Percentiles rank a stretch among this genome's conserved stretches.
Conservation (phyloP, 116 monocot genomes). For the Zostera marina region DNA sequence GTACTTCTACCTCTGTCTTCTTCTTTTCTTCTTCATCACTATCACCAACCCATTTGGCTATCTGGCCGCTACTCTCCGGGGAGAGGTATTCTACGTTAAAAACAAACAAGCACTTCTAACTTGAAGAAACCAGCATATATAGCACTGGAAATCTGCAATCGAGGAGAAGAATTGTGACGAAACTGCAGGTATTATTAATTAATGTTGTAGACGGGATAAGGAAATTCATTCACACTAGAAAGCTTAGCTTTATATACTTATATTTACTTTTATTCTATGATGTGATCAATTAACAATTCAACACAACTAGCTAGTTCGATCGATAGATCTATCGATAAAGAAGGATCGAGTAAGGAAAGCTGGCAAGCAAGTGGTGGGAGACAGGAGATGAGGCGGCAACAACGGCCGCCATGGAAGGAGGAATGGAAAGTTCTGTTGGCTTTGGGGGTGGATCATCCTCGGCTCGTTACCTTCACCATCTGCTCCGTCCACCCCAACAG, state of each 20-base stretch:
- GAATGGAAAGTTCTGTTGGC: constrained; percentile 14
- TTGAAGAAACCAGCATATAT: no score
- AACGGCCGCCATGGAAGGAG: constrained; percentile 13
- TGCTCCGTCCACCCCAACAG: constrained; percentile 19
- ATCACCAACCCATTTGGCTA: no score
- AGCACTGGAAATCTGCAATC: no score
- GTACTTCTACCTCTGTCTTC: background rate
- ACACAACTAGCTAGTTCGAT: background rate
- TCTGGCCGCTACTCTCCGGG: no score
- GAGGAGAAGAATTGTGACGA: no score
- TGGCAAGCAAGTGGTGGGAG: constrained; percentile 74
- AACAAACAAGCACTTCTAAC: no score
- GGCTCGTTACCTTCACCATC: constrained; percentile 28
- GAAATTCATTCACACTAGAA: no score
- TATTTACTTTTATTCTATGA: no score
- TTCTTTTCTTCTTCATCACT: background rate
- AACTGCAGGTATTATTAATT: no score
- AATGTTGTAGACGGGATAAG: no score
- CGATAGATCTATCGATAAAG: background rate
- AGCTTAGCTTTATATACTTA: no score
- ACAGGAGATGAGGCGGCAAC: constrained; percentile 19
- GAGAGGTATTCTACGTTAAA: no score
- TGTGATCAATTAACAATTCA: background rate
- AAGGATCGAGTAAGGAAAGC: constrained; percentile 9
- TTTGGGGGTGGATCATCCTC: constrained; percentile 3